Evolutionary conservation across 2,329 filamentous ascomycete species (phyloP), one percentile per base, ranked within the genome.

Genomic region (Trichophyton rubrum): DNA sequence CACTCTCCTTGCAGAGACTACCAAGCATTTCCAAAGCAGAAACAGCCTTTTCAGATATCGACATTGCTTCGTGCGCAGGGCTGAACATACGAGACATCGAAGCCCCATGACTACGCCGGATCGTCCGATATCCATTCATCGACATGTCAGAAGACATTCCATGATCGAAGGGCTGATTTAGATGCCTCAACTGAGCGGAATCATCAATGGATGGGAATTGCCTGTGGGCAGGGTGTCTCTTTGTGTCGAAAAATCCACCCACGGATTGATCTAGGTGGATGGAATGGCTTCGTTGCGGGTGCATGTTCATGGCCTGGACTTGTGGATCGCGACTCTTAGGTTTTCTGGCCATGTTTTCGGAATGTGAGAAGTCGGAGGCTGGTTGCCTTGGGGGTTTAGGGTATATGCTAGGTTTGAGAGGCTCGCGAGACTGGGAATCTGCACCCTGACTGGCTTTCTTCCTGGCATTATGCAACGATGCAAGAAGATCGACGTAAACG

Each of bases 1-100:
- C 81, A 67, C 86, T 89, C 70, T 92, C 86, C 67, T 88, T 84
- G 69, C 90, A 95, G 5, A 95, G 75, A 64, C 79, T 83, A 15
- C 83, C 85, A 20, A 96, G 78, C 67, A 90, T 83, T 41, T 88
- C 83, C 20, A 95, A 74, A 1, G 88, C 87, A 5, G 81, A 78
- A 55, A 79, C 81, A 7, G 89, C 89, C 64, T 80, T 82, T 60
- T 78, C 72, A 22, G 80, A 69, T 3, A 80, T 77, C 0, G 79
- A 78, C 9, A 65, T 68, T 45, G 74, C 71, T 53, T 69, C 69
- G 40, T 68, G 67, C 35, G 66, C 60, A 7, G 68, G 66, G 40
- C 71, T 66, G 20, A 71, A 63, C 58, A 74, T 70, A 20, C 71
- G 68, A 11, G 72, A 67, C 7, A 72, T 64, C 1, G 72, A 68